Evolutionary conservation across 208 protist species (phyloP), one percentile per base, ranked within the genome.

Genomic region (Acanthamoeba lenticulata): DNA sequence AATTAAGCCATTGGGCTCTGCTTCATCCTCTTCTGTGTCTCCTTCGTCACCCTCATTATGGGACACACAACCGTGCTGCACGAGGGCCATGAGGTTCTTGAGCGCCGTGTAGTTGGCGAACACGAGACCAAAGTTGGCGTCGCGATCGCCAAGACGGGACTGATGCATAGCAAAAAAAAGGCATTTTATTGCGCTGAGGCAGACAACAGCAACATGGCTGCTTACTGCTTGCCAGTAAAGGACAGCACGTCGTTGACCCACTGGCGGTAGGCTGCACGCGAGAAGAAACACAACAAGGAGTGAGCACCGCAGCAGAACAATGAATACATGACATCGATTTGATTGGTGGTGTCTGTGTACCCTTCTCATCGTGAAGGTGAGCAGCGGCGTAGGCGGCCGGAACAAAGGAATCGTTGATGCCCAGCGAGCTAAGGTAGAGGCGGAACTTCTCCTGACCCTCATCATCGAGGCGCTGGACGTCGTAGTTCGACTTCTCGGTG

Each of bases 361-460:
- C 38, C 15, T 89, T 21, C 44, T 89, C 49, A 29, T 89, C 79
- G 24, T 89, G 49, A 6, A 89, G 1, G 47, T 89, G 79, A 34
- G 79, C 49, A 27, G 79, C 79, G 27, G 79, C 79, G 79, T 89
- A 89, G 44, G 79, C 79, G 32, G 79, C 79, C 27, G 79, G 45
- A 7, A 89, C 45, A 32, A 89, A 89, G 79, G 47, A 1, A 40
- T 89, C 49, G 79, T 89, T 89, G 79, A 89, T 11, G 15, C 79
- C 79, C 40, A 89, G 1, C 3, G 79, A 52, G 79, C 79, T 89
- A 42, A 89, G 79, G 79, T 89, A 89, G 45, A 89, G 79, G 44
- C 49, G 44, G 79, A 89, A 89, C 79, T 89, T 89, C 79, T 89
- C 79, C 49, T 89, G 79, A 38, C 79, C 79, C 79, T 89, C 79